Evolutionary conservation across 306 rosid species (phyloP).

Genomic region (Leucaena leucocephala): DNA sequence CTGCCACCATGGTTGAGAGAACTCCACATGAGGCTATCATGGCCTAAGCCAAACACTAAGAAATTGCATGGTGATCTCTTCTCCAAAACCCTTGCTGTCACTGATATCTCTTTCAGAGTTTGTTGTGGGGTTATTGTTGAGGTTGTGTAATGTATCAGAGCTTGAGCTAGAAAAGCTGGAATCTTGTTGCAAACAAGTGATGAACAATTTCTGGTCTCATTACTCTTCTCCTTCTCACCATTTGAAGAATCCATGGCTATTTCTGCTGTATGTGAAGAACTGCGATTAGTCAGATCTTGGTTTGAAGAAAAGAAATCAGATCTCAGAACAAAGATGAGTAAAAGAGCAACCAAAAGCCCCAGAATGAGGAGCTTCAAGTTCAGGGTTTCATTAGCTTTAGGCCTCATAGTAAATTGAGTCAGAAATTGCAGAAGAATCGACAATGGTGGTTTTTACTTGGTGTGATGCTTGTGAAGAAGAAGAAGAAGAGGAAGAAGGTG

Average conservation of each 20-base stretch:
- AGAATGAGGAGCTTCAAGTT: conserved; percentile 60
- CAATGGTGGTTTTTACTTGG: conserved; percentile 29
- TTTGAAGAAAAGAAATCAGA: conserved; percentile 46
- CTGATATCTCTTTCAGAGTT: conserved; percentile 65
- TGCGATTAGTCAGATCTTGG: background rate
- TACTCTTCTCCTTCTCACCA: background rate
- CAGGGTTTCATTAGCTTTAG: conserved; percentile 53
- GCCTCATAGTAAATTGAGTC: conserved; percentile 48
- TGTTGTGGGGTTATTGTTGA: conserved; percentile 80
- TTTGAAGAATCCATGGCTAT: conserved; percentile 32
- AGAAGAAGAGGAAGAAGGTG: background rate
- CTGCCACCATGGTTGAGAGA: conserved; percentile 67
- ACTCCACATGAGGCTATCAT: conserved; percentile 86
- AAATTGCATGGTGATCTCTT: conserved; percentile 74
- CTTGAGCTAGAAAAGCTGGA: conserved; percentile 51
- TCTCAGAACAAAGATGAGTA: conserved; percentile 58
- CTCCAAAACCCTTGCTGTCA: conserved; percentile 53
- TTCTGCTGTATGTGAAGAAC: background rate
- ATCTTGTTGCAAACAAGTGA: conserved; percentile 48
- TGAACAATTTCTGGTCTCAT: conserved; percentile 24
- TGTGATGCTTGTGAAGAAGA: conserved; percentile 17
- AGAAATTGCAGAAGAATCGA: background rate
- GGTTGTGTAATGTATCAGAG: conserved; percentile 71
- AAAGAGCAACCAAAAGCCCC: conserved; percentile 48
- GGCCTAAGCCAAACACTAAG: conserved; percentile 78